Conservation (phyloP, 371 early-diverging fungal genomes). For the Amoeboaphelidium protococcarum region DNA sequence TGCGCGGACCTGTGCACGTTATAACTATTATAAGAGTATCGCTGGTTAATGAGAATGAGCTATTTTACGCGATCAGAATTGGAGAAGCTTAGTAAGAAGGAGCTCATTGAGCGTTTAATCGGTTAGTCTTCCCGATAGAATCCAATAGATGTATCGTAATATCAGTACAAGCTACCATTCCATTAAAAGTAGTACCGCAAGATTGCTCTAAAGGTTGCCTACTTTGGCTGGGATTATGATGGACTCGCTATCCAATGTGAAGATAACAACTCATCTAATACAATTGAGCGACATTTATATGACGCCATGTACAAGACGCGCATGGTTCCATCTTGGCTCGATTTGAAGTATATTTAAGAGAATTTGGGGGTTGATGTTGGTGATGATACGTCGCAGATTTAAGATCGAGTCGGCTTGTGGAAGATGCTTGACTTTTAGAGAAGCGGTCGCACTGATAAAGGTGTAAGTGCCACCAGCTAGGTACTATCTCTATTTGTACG, state of each 20-base stretch:
- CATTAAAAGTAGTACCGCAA: too few species aligned
- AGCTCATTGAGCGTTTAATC: too few species aligned
- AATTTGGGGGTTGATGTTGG: neutral
- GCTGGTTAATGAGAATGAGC: too few species aligned
- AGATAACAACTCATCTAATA: slow-evolving; percentile 21
- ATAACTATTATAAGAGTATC: too few species aligned
- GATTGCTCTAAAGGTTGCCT: slow-evolving; percentile 63
- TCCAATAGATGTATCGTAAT: too few species aligned
- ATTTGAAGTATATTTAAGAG: slow-evolving; percentile 3
- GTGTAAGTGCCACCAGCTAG: slow-evolving; percentile 75
- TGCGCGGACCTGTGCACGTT: too few species aligned
- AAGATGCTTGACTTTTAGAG: slow-evolving; percentile 30
- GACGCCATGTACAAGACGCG: slow-evolving; percentile 37
- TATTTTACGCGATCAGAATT: too few species aligned
- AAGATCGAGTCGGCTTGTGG: slow-evolving; percentile 13
- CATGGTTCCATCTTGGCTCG: slow-evolving; percentile 24
- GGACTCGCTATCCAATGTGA: slow-evolving; percentile 48
- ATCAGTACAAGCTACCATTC: too few species aligned
- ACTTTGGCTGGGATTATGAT: slow-evolving; percentile 70
- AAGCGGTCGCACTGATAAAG: slow-evolving; percentile 85
- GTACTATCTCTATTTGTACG: slow-evolving; percentile 60
- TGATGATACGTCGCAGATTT: neutral
- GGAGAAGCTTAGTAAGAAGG: too few species aligned
- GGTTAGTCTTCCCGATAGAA: too few species aligned
- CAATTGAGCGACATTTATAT: slow-evolving; percentile 60